A percentile compares a stretch with the other conserved stretches of the same genome.
Conservation (phyloP, 805 yeast species). For the Hanseniaspora vineae region DNA sequence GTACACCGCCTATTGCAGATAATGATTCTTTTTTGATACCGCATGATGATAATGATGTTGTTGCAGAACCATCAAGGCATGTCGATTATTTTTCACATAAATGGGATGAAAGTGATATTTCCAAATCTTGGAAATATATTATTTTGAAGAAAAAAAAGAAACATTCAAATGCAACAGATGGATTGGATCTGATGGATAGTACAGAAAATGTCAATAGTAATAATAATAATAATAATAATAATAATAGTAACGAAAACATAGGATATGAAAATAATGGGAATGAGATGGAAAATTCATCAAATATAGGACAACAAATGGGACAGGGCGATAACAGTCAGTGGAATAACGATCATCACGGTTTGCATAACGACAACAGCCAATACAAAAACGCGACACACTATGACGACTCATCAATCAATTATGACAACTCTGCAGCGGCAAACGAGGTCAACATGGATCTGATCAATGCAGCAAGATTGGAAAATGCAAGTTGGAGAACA, state of each 20-base stretch:
- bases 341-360: not conserved
- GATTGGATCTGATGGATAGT: too few species aligned
- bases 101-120: slow-evolving; percentile 91
- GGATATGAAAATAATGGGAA: not conserved
- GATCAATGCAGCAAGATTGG: slow-evolving; percentile 69
- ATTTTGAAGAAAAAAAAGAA: slow-evolving; percentile 53
- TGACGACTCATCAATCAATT: not conserved
- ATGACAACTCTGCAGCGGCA: not conserved
- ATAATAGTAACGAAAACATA: not conserved
- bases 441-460: slow-evolving; percentile 34
- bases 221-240: not conserved
- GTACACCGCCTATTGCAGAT: slow-evolving; percentile 1
- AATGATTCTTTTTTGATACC: slow-evolving; percentile 24
- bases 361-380: not conserved
- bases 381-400: not conserved
- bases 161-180: not conserved
- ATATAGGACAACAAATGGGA: too few species aligned
- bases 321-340: not conserved
- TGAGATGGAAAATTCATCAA: not conserved
- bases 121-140: slow-evolving; percentile 91
- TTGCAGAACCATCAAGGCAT: slow-evolving; percentile 72
- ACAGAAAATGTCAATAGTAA: not conserved
- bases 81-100: slow-evolving; percentile 92
- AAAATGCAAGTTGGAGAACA: slow-evolving; percentile 93
- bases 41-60: slow-evolving; percentile 78